Percentiles rank a stretch among this genome's conserved stretches.
These are phyloP conservation scores for Metschnikowia colocasiae DNA, from an alignment of 805 yeast species.

Conservation along the genomic window DNA sequence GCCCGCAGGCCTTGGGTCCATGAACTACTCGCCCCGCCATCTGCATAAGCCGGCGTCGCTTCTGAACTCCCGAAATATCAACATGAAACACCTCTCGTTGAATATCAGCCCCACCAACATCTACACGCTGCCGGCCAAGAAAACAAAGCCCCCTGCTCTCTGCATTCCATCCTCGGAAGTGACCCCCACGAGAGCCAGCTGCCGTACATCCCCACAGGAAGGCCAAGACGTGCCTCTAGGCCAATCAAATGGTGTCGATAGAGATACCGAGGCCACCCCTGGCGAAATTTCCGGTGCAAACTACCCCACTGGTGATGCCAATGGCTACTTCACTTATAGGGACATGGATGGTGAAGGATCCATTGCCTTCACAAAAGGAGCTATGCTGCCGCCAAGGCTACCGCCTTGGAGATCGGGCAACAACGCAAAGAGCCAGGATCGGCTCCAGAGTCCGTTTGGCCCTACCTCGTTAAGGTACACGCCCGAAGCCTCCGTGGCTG, in stretches of 20 bases:
- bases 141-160: conserved; percentile 9
- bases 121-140: conserved; percentile 8
- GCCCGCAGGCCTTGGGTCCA: conserved; percentile 13
- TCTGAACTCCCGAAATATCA: conserved; percentile 26
- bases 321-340: background rate
- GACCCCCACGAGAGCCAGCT: background rate
- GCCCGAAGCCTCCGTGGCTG: background rate
- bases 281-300: too few relatives aligned
- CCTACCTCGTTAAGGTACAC: background rate
- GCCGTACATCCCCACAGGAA: too few relatives aligned
- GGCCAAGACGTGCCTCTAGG: too few relatives aligned
- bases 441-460: conserved; percentile 14
- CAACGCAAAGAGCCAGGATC: background rate
- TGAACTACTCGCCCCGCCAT: conserved; percentile 40
- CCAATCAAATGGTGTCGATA: too few relatives aligned
- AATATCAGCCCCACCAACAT: conserved; percentile 20
- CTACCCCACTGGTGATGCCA: background rate
- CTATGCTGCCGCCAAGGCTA: conserved; percentile 2
- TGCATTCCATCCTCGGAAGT: conserved; percentile 7
- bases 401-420: background rate
- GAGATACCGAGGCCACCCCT: too few relatives aligned
- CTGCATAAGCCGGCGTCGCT: conserved; percentile 29
- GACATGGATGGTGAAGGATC: background rate
- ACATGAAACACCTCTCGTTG: conserved; percentile 38
- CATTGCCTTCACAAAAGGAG: background rate